Conservation (phyloP, 2,329 filamentous ascomycete species). For the Ophiostoma pallidulum region DNA sequence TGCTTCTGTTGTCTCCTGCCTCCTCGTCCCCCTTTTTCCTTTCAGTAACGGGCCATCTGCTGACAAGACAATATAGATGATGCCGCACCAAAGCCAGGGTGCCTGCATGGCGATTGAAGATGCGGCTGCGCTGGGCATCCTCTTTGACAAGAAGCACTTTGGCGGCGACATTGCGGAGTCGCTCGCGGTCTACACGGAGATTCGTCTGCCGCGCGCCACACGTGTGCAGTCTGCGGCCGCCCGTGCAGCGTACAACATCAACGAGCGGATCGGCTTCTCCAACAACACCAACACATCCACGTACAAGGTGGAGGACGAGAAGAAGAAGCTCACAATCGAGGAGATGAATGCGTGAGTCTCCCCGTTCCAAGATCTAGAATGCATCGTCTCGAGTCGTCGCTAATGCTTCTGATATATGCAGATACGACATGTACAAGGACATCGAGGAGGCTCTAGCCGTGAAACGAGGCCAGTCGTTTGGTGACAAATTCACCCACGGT, state of each 20-base stretch:
- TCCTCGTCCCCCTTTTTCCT: too few species aligned
- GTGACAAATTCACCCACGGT: slow-evolving; percentile 31
- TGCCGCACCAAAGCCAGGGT: slow-evolving; percentile 52
- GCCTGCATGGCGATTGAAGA: slow-evolving; percentile 62
- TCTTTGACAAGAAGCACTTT: slow-evolving; percentile 44
- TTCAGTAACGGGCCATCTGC: too few species aligned
- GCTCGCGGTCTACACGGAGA: slow-evolving; percentile 40
- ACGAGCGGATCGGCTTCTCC: slow-evolving; percentile 56
- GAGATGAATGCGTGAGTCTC: slow-evolving; percentile 55
- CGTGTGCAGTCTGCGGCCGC: slow-evolving; percentile 48
- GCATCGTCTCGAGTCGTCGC: background rate
- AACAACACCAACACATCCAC: slow-evolving; percentile 45
- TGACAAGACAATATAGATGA: slow-evolving; percentile 17
- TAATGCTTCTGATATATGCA: too few species aligned
- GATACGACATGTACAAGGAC: slow-evolving; percentile 51
- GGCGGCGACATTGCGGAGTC: slow-evolving; percentile 37
- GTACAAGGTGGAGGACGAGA: slow-evolving; percentile 54
- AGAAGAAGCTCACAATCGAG: slow-evolving; percentile 54
- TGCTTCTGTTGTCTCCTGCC: too few species aligned
- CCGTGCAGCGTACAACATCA: slow-evolving; percentile 51
- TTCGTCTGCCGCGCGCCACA: slow-evolving; percentile 45
- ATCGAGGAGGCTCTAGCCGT: slow-evolving; percentile 37
- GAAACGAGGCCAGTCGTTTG: slow-evolving; percentile 27
- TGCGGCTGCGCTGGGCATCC: slow-evolving; percentile 50
- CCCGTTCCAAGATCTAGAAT: background rate